A percentile compares a stretch with the other conserved stretches of the same genome.
Evolutionary conservation across 108 stramenopile species (phyloP).

Genomic region (Cyclostephanos tholiformis): DNA sequence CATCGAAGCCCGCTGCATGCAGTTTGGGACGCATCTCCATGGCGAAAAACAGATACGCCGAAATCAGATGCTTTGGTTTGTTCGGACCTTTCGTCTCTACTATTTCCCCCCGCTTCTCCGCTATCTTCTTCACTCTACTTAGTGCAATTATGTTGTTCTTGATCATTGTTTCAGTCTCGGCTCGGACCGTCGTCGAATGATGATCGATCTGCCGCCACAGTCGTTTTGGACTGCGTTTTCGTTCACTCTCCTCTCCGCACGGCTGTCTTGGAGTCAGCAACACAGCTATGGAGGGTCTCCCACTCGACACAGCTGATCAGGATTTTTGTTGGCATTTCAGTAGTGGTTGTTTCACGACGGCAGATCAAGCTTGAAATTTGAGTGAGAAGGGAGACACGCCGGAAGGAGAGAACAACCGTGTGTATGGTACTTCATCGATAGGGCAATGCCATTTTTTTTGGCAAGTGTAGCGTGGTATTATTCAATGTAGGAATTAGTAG

Average conservation of each 20-base stretch:
- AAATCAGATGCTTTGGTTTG: slow-evolving; percentile 9
- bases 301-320: not conserved
- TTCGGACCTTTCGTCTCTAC: slow-evolving; percentile 5
- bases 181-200: not conserved
- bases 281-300: not conserved
- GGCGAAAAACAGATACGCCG: slow-evolving; percentile 4
- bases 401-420: not conserved
- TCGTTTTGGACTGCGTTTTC: not conserved
- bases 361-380: not conserved
- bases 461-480: too few relatives aligned
- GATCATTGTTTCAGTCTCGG: not conserved
- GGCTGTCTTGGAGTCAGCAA: not conserved
- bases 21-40: slow-evolving; percentile 3
- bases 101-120: not conserved
- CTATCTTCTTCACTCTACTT: not conserved
- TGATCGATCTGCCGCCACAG: not conserved
- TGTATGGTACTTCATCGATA: too few relatives aligned
- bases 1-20: not conserved
- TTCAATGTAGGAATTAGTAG: not conserved
- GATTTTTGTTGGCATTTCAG: not conserved
- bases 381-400: not conserved
- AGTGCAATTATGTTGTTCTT: not conserved
- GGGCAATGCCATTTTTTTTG: too few relatives aligned
- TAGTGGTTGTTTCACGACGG: too few relatives aligned
- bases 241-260: not conserved